Base-by-base conservation (phyloP, 768 basidiomycete genomes). In the Phaeolepiota aurea region DNA sequence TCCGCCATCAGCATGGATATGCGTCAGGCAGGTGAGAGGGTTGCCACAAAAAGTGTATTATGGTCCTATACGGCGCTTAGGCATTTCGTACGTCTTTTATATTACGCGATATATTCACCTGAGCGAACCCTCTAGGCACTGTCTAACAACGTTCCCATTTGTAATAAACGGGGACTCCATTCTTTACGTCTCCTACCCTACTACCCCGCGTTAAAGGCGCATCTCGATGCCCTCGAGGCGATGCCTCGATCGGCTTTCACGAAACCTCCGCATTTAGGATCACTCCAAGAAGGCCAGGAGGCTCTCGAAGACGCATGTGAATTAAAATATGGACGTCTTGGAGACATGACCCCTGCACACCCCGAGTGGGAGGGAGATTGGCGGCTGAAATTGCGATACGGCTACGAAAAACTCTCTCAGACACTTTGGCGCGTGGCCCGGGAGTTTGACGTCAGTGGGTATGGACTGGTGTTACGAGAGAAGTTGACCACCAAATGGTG, bases 31-130 rank as follows among this genome's bases (percentile, higher is more conserved):
- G 84, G 83, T 13, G 83, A 86, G 48, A 70, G 83, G 20, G 81
- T 85, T 14, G 84, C 84, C 5, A 85, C 83, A 5, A 86, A 84
- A 68, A 82, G 79, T 49, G 79, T 85, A 14, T 59, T 86, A 41
- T 86, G 83, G 83, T 80, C 79, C 1, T 86, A 86, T 57, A 86
- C 84, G 1, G 83, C 81, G 21, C 60, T 86, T 20, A 62, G 83
- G 42, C 78, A 86, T 59, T 86, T 86, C 54, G 82, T 84, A 60
- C 52, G 81, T 63, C 42, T 44, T 32, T 42, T 31, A 31, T 44
- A 36, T 48, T 52, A 13, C 41, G 36, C 37, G 40, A 20, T 42
- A 34, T 16, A 14, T 30, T 20, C 44, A 32, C n/a, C 40, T 52
- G 33, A 50, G 42, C 46, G 42, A 44, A 46, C 18, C 37, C 15